Evolutionary conservation across 306 rosid genomes (phyloP).

Genomic region (Nissolia schottii): DNA sequence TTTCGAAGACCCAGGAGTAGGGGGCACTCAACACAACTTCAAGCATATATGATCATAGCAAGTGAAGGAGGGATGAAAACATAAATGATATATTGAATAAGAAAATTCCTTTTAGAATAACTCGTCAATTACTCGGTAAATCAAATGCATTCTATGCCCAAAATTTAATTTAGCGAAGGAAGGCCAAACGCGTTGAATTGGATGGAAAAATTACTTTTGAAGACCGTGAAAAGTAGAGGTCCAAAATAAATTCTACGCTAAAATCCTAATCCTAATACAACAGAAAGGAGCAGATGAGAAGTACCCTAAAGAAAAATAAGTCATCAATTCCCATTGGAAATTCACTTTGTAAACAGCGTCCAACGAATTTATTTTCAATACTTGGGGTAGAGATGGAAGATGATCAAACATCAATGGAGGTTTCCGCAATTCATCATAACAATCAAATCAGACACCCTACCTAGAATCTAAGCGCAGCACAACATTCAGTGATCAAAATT

Average conservation of each 20-base stretch:
- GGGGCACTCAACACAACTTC: too few relatives aligned
- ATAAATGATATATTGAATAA: too few relatives aligned
- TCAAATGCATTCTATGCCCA: not conserved
- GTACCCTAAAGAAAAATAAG: not conserved
- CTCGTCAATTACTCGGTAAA: too few relatives aligned
- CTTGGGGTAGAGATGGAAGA: too few relatives aligned
- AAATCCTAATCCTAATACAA: not conserved
- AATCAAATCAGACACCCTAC: not conserved
- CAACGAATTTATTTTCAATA: not conserved
- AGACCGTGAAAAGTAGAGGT: not conserved
- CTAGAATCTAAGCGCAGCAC: not conserved
- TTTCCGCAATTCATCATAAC: not conserved
- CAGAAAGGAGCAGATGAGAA: too few relatives aligned
- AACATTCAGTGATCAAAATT: slow-evolving; percentile 16
- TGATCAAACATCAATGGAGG: not conserved
- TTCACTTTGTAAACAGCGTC: not conserved
- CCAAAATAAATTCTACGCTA: not conserved
- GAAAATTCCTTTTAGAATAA: too few relatives aligned
- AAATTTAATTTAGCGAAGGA: not conserved
- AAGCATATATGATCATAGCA: too few relatives aligned
- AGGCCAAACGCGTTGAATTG: not conserved
- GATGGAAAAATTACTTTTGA: not conserved
- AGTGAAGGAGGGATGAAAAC: too few relatives aligned
- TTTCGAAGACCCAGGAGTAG: too few relatives aligned
- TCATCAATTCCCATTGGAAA: not conserved